These are phyloP conservation scores for Paspalum vaginatum DNA, from an alignment of 176 grass and related monocot species.

Conservation along the genomic window DNA sequence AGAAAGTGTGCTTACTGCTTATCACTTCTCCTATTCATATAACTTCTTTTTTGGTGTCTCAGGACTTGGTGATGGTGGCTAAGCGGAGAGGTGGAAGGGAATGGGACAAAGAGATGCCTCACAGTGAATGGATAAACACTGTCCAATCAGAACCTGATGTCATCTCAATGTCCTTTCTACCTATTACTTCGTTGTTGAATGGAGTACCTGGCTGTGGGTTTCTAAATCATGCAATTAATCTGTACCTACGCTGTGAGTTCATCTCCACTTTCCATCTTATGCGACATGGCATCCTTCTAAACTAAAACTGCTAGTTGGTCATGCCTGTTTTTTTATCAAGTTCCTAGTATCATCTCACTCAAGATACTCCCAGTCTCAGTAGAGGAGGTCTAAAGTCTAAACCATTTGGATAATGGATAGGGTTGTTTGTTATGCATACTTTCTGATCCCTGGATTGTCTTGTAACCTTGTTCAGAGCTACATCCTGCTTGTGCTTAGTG, in stretches of 20 bases:
- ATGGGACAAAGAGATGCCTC: slow-evolving; percentile 67
- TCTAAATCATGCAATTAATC: slow-evolving; percentile 93
- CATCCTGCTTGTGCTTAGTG: too few species aligned
- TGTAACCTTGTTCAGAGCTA: neutral
- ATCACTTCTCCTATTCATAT: neutral
- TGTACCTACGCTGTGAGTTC: slow-evolving; percentile 89
- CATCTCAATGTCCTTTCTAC: slow-evolving; percentile 93
- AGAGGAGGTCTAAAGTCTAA: neutral
- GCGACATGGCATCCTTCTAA: neutral
- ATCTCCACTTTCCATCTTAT: neutral
- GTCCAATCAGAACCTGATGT: slow-evolving; percentile 87
- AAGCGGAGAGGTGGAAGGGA: slow-evolving; percentile 87
- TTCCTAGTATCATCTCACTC: neutral
- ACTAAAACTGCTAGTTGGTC: neutral
- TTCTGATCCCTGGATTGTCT: neutral
- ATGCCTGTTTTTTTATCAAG: neutral
- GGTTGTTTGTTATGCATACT: neutral
- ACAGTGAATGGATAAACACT: slow-evolving; percentile 79
- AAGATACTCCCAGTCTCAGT: neutral
- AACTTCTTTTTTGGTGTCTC: slow-evolving; percentile 10
- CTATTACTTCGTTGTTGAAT: slow-evolving; percentile 93
- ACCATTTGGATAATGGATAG: neutral
- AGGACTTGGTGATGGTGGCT: slow-evolving; percentile 75
- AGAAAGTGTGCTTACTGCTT: neutral
- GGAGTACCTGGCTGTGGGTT: slow-evolving; percentile 95